A percentile compares a stretch with the other conserved stretches of the same genome.
phyloP scores from a whole-genome alignment of 305 asterid genomes.

The Solanum chacoense region DNA sequence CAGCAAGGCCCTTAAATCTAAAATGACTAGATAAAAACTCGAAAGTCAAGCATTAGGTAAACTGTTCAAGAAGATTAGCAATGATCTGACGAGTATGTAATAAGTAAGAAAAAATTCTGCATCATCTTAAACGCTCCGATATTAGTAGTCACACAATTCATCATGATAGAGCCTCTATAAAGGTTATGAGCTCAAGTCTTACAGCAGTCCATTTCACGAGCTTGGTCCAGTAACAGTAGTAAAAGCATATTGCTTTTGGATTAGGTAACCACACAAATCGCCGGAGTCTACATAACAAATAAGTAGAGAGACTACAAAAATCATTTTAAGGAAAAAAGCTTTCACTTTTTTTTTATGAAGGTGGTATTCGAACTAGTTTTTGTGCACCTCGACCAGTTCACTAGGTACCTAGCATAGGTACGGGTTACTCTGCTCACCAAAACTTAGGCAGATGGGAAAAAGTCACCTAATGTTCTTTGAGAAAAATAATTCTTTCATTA shows the following conservation, averaged over 20 bases:
- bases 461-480: not conserved
- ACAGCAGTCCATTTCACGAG: not conserved
- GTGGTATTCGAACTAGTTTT: not conserved
- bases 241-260: not conserved
- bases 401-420: not conserved
- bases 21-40: not conserved
- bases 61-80: not conserved
- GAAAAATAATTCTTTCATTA: not conserved
- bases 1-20: slow-evolving; percentile 3
- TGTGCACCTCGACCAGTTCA: not conserved
- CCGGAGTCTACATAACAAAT: not conserved
- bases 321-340: not conserved
- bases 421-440: not conserved
- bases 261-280: not conserved
- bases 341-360: not conserved
- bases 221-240: not conserved
- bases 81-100: not conserved
- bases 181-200: not conserved
- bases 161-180: not conserved
- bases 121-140: not conserved
- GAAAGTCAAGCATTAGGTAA: not conserved
- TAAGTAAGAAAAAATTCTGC: not conserved
- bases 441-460: not conserved
- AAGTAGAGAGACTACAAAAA: not conserved
- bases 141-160: not conserved